Evolutionary conservation across 768 basidiomycete genomes (phyloP), one percentile per base, ranked within the genome.

Genomic region (Trametes coccinea): DNA sequence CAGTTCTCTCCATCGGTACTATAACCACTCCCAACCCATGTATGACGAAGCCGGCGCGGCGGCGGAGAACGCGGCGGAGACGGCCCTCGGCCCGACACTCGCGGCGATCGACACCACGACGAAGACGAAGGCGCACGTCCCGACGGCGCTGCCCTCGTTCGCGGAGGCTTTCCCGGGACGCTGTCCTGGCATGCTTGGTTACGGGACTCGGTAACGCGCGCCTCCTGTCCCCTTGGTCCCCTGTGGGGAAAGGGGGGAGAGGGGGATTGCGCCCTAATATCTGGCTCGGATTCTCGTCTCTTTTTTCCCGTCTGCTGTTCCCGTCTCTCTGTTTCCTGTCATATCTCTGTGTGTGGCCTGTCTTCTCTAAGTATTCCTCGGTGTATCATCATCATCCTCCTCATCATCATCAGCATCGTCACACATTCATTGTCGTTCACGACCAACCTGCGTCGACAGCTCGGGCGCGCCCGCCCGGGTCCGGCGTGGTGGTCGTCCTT

Each of bases 211-310:
- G 59, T 61, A 60, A 61, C 39, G n/a, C 43, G 47, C 43, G 59
- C 54, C 59, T 64, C 63, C 63, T 64, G 63, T 64, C 59, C 53
- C 48, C 52, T 55, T 64, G 43, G 59, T 61, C 63, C 59, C 60
- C 63, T 57, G 59, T 31, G 59, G 59, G 63, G 63, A 60, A 64
- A 61, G 63, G 60, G 59, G 51, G 59, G 59, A 61, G 63, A 64
- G 62, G 62, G 52, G 57, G 48, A 27, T n/a, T 37, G 51, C 41
- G 22, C 45, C 34, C 43, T 56, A 51, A 39, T 43, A 39, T 53
- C 33, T 62, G 51, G 53, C 43, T 40, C 31, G 57, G 57, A 47
- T 59, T 22, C 14, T 10, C 41, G 17, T 57, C 51, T 44, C 37
- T 16, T 16, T n/a, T 53, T 27, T 48, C 46, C 30, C 54, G 37